Evolutionary conservation across 345 rosid genomes (phyloP), one percentile per base, ranked within the genome.

Genomic region (Rubroshorea leprosula): DNA sequence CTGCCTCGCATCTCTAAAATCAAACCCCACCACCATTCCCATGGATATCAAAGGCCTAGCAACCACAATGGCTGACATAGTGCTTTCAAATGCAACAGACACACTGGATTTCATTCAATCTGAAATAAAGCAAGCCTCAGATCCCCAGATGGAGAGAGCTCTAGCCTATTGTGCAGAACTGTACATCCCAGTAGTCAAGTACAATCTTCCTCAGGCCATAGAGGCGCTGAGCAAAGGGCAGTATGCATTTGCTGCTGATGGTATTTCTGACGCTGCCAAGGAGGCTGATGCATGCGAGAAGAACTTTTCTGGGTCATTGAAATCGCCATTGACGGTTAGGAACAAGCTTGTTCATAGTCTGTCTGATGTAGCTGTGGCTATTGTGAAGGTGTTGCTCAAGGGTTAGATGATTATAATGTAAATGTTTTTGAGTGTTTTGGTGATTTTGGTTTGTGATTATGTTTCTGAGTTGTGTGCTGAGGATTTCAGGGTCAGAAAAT

Each of bases 161-260:
- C 51, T 92, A 66, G 98, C 91, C 17, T 58, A 80, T 1, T 92
- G 98, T 13, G 93, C 93, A 0, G 95, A 92, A 57, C 46, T 92
- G 23, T 89, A 92, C 69, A 81, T 88, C n/a, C 95, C 96, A 3
- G 86, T 86, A 10, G 95, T 92, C 6, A 67, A 65, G 78, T 92
- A 81, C 67, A 89, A 81, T 41, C 80, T 92, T 10, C 96, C 98
- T 57, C 95, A 92, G 55, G 96, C 93, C 46, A 84, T 81, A 17
- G 77, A 68, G 0, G 90, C 96, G 11, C 69, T 86, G 66, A 16
- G 44, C 24, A 72, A 75, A 43, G 84, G 86, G 0, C 75, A 68
- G 21, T 81, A 67, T 4, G 87, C 74, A 1, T 89, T 92, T 53
- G 86, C 96, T 1, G 57, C 49, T 11, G 80, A 92, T 23, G 82